Evolutionary conservation across 139 green algal species (phyloP), one percentile per base, ranked within the genome.

Genomic region (Closterium sp.): DNA sequence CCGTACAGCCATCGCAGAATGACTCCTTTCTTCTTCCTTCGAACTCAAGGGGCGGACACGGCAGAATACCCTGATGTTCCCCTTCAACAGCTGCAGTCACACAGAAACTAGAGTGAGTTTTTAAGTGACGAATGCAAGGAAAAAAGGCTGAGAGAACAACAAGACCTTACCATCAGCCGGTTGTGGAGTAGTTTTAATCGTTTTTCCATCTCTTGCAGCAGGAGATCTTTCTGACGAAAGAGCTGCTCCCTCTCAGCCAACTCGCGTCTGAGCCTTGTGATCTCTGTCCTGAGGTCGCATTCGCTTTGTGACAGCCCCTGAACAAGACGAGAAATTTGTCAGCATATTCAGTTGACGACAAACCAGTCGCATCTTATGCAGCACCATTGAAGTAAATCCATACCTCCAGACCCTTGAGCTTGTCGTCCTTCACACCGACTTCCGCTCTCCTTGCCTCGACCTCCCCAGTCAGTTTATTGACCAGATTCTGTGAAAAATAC

Each of bases 31-130:
- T 28, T 89, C 35, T 31, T 93, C 92, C 12, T 93, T 55, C 21
- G 35, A 5, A 12, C 3, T 6, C 16, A 87, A 7, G 31, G 97
- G 97, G 0, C 97, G 94, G 69, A 98, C 96, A 2, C 97, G 95
- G 91, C 96, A 97, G 94, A 98, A 98, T n/a, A 99, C 97, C 6
- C 97, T 94, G 90, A 99, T 98, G 95, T 99, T 99, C 89, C 97
- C 97, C 87, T 98, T 98, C 36, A 99, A 94, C 94, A 98, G 96
- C 96, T 97, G 95, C 88, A 95, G 55, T 3, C 55, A 28, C 55
- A 76, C 55, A 76, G 55, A 76, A 76, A 76, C 55, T 76, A 28
- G 4, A 76, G 55, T 76, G 55, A 76, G 55, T 19, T 19, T 76
- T 19, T 28, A 19, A 76, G 4, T 16, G 55, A 76, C 25, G 0